Conservation (phyloP, 495 filamentous ascomycete species). For the Penicillium cataractarum region DNA sequence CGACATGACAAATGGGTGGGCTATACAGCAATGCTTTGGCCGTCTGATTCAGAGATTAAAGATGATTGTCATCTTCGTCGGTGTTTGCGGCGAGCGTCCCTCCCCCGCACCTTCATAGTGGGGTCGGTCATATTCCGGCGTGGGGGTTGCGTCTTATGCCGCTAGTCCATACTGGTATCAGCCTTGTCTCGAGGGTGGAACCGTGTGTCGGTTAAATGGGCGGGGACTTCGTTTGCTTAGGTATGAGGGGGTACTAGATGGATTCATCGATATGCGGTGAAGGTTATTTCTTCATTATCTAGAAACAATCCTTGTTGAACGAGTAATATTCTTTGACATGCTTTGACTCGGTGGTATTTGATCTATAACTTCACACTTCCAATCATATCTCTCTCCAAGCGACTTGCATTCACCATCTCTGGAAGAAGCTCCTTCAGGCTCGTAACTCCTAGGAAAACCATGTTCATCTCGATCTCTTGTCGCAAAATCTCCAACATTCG, state of each 20-base stretch:
- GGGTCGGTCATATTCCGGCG: slow-evolving; percentile 4
- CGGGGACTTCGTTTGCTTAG: no score
- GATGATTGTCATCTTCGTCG: not conserved
- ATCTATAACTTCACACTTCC: slow-evolving; percentile 42
- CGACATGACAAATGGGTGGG: slow-evolving; percentile 21
- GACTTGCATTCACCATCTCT: slow-evolving; percentile 41
- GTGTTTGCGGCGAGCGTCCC: not conserved
- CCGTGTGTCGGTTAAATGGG: no score
- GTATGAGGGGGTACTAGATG: no score
- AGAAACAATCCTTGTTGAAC: no score
- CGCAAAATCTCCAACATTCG: slow-evolving; percentile 39
- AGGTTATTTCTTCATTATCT: no score
- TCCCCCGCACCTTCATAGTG: slow-evolving; percentile 13
- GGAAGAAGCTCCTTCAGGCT: slow-evolving; percentile 31
- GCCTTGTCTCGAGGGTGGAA: not conserved
- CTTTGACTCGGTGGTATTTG: no score
- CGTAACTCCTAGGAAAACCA: slow-evolving; percentile 41
- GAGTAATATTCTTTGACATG: no score
- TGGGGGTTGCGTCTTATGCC: slow-evolving; percentile 13
- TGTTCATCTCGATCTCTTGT: slow-evolving; percentile 45
- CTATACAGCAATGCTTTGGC: not conserved
- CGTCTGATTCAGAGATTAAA: not conserved
- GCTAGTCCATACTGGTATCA: not conserved
- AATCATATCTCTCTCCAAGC: slow-evolving; percentile 41
- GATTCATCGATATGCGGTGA: no score